A percentile compares a stretch with the other conserved stretches of the same genome.
Conservation (phyloP, 2,329 filamentous ascomycete species). For the Neonectria ditissima region DNA sequence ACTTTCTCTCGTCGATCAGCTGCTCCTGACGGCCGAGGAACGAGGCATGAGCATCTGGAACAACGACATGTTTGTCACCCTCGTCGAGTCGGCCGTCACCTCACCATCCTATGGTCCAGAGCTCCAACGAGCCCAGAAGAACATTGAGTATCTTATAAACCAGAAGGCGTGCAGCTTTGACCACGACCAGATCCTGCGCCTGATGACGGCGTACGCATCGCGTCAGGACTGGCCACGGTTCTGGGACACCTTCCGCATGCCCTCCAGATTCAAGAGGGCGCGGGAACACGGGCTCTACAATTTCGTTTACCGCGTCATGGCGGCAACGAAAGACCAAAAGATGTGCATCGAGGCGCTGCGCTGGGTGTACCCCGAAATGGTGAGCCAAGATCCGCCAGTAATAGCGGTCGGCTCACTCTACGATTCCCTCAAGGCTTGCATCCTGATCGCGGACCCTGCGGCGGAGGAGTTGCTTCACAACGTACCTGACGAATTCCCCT, state of each 20-base stretch:
- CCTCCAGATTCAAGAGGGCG: conserved; percentile 60
- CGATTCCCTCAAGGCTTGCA: conserved; percentile 63
- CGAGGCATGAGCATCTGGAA: conserved; percentile 57
- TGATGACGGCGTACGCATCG: conserved; percentile 61
- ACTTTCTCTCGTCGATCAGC: conserved; percentile 55
- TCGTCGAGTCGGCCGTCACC: conserved; percentile 56
- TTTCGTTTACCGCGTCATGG: conserved; percentile 63
- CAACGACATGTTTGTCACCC: conserved; percentile 61
- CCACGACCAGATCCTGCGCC: conserved; percentile 52
- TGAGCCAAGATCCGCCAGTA: conserved; percentile 64
- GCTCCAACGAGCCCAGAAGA: conserved; percentile 55
- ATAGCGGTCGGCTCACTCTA: conserved; percentile 57
- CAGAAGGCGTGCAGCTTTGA: conserved; percentile 54
- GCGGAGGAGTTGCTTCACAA: conserved; percentile 52
- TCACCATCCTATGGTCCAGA: conserved; percentile 47
- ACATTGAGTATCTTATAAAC: conserved; percentile 59
- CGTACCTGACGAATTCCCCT: conserved; percentile 21
- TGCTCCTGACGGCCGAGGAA: conserved; percentile 59
- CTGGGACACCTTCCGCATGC: conserved; percentile 70
- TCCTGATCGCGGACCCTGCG: conserved; percentile 65
- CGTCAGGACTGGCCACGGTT: conserved; percentile 66
- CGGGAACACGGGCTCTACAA: conserved; percentile 68
- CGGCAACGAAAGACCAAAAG: conserved; percentile 55
- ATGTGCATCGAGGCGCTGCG: conserved; percentile 62
- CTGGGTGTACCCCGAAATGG: conserved; percentile 71